A percentile compares a stretch with the other conserved stretches of the same genome.
Evolutionary conservation across 1,284 basidiomycete species (phyloP).

Genomic region (Sanghuangporus sanghuang): DNA sequence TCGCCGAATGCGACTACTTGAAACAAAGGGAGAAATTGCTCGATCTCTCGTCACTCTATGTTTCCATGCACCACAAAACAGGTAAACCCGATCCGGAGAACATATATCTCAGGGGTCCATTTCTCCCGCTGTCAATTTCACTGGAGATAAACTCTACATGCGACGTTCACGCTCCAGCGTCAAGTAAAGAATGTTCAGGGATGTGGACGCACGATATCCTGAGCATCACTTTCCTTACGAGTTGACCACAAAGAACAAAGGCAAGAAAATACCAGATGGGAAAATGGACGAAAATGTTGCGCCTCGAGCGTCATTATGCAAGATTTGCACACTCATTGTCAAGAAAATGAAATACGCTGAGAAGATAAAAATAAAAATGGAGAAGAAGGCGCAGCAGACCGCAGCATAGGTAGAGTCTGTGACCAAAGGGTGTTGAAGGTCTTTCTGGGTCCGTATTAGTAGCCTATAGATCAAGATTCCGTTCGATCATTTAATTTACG

Average conservation of each 20-base stretch:
- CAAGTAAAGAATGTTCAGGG: background rate
- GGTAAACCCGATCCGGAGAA: background rate
- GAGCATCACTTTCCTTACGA: background rate
- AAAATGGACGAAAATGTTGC: background rate
- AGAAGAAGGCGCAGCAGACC: background rate
- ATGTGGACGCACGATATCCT: background rate
- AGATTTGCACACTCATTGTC: background rate
- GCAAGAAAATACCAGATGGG: background rate
- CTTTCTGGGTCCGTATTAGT: too few species aligned
- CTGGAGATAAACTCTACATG: background rate
- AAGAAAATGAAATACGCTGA: background rate
- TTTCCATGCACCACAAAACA: background rate
- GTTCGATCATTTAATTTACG: too few species aligned
- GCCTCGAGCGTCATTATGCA: background rate
- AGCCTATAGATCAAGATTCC: too few species aligned
- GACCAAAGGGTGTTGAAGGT: too few species aligned
- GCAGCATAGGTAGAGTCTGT: background rate
- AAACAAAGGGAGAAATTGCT: background rate
- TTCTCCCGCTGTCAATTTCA: background rate
- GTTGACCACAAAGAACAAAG: background rate
- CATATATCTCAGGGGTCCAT: background rate
- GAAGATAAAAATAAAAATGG: background rate
- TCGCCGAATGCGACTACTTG: conserved; percentile 24
- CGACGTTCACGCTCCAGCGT: background rate
- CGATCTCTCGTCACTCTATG: background rate